These are phyloP conservation scores for Dalbergia oliveri DNA, from an alignment of 306 rosid species.

Conservation along the genomic window DNA sequence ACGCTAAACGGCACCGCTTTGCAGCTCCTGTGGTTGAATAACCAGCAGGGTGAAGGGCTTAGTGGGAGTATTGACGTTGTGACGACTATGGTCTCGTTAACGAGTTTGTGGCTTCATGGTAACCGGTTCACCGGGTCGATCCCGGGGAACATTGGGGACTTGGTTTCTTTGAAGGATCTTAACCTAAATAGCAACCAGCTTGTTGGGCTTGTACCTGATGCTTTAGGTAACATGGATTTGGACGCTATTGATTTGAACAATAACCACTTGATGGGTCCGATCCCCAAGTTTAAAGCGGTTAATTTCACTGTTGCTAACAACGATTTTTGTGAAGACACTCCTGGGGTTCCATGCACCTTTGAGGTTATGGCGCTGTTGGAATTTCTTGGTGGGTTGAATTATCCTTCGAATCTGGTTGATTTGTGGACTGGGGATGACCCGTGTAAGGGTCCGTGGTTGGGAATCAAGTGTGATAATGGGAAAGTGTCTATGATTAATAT, in stretches of 20 bases:
- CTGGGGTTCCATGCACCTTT: conserved; percentile 67
- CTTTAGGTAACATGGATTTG: conserved; percentile 65
- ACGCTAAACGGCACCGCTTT: conserved; percentile 50
- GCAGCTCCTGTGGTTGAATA: conserved; percentile 78
- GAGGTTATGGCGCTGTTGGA: conserved; percentile 79
- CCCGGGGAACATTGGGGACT: conserved; percentile 73
- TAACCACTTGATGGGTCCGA: conserved; percentile 86
- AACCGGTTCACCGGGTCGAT: conserved; percentile 76
- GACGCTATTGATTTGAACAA: conserved; percentile 74
- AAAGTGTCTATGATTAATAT: conserved; percentile 74
- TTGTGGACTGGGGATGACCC: conserved; percentile 83
- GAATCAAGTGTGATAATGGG: conserved; percentile 65
- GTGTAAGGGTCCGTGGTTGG: conserved; percentile 75
- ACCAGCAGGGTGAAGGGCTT: conserved; percentile 65
- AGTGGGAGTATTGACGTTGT: conserved; percentile 73
- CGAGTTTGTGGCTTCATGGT: conserved; percentile 88
- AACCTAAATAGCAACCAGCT: conserved; percentile 79
- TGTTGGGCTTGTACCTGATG: conserved; percentile 78
- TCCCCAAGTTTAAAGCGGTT: conserved; percentile 70
- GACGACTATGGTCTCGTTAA: conserved; percentile 70
- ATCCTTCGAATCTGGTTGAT: conserved; percentile 68
- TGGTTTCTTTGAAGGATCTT: conserved; percentile 72
- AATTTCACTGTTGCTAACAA: conserved; percentile 47
- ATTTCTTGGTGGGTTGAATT: conserved; percentile 71
- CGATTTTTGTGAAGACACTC: conserved; percentile 63